A percentile compares a stretch with the other conserved stretches of the same genome.
Conservation (phyloP, 805 yeast species). For the Yamadazyma tumulicola region DNA sequence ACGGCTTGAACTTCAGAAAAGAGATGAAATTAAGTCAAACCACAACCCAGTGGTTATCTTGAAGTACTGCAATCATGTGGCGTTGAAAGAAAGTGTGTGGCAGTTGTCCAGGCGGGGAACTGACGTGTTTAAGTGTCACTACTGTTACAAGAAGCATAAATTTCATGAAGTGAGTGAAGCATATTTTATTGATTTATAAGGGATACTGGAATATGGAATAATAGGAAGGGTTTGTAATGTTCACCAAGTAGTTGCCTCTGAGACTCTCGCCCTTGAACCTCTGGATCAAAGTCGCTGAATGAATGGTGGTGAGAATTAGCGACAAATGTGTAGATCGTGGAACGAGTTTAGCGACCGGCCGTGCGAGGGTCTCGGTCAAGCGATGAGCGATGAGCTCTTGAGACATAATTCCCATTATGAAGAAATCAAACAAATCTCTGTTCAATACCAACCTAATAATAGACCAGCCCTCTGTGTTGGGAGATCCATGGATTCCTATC, state of each 20-base stretch:
- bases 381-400: no score
- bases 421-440: background rate
- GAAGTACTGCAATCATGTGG: conserved; percentile 39
- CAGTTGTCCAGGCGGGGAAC: conserved; percentile 36
- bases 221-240: no score
- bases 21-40: conserved; percentile 12
- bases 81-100: conserved; percentile 40
- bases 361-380: no score
- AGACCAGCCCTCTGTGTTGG: conserved; percentile 42
- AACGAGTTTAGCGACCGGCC: no score
- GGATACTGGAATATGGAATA: background rate
- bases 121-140: conserved; percentile 42
- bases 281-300: no score
- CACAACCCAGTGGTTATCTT: conserved; percentile 40
- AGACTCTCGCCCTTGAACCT: no score
- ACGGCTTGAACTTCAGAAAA: conserved; percentile 6
- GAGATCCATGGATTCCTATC: conserved; percentile 61
- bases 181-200: conserved; percentile 33
- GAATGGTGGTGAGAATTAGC: no score
- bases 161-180: conserved; percentile 38
- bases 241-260: no score
- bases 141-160: conserved; percentile 43
- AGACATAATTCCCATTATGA: conserved; percentile 1
- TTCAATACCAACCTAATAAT: conserved; percentile 10
- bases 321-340: no score